Evolutionary conservation across 306 rosid species (phyloP), one percentile per base, ranked within the genome.

Genomic region (Sicyos baderoa): DNA sequence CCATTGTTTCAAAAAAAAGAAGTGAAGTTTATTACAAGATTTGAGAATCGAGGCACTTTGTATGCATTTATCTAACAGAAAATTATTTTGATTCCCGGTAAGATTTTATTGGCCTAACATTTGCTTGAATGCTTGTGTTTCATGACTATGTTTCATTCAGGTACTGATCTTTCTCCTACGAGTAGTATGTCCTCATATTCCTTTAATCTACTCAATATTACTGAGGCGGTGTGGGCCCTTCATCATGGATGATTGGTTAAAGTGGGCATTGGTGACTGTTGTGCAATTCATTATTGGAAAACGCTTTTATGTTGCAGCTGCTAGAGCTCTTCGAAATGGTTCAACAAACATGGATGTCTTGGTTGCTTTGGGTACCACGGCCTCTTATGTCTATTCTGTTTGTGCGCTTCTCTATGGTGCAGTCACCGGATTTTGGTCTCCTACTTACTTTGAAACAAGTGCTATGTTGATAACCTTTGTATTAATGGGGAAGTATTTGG

Each of bases 381-480:
- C 97, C 53, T 85, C 99, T 67, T 94, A 94, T n/a, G 77, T 84
- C 74, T 94, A 94, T 81, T 94, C 99, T 76, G 95, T 94, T 54
- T 83, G 84, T 68, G 99, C 99, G 32, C 99, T 94, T 79, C 83
- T 94, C 35, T 94, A 90, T 74, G 99, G 99, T 76, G 97, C 99
- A 57, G 40, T 87, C 54, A 88, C 96, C 77, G 99, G 96, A 72
- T 90, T 90, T 76, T 88, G 99, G 97, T 86, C 97, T 67, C 94
- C 97, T 15, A 90, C 88, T 5, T 90, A 94, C 80, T 94, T 94
- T 79, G 99, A 94, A 85, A 94, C 99, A 73, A 90, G 99, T 86
- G 88, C 96, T 72, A 94, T 94, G 99, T 91, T 94, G 71, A 94
- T 94, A 77, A 94, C 99, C 76, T 94, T 94, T 83, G 99, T 94